Conservation (phyloP, 2,329 filamentous ascomycete genomes). For the Aureobasidium mangrovei region DNA sequence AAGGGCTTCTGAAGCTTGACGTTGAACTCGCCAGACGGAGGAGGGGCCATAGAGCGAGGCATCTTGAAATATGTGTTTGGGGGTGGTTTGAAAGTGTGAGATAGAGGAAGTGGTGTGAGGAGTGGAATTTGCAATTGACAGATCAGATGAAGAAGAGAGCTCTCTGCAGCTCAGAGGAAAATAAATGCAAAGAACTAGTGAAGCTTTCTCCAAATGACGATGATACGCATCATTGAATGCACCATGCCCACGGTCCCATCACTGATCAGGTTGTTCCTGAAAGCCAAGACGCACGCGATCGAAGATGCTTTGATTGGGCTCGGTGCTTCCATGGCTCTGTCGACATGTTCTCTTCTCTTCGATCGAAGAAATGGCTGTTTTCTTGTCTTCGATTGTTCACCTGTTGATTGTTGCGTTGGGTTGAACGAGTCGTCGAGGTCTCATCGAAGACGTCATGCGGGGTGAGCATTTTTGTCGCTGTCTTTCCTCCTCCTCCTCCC, state of each 20-base stretch:
- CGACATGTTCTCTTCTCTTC: not conserved
- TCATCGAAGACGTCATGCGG: no score
- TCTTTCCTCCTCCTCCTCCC: no score
- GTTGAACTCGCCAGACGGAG: slow-evolving; percentile 29
- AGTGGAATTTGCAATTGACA: not conserved
- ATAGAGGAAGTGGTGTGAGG: not conserved
- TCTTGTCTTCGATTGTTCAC: no score
- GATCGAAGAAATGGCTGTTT: not conserved
- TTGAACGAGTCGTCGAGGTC: no score
- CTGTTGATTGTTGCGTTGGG: no score
- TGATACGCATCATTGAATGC: not conserved
- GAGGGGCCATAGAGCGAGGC: slow-evolving; percentile 22
- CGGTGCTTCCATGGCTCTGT: not conserved
- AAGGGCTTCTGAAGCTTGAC: slow-evolving; percentile 28
- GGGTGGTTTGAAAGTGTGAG: not conserved
- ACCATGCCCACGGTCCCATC: not conserved
- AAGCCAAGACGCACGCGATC: slow-evolving; percentile 3
- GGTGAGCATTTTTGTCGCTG: no score
- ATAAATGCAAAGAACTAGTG: slow-evolving; percentile 3
- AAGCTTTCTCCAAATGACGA: slow-evolving; percentile 3
- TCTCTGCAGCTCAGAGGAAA: not conserved
- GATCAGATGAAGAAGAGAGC: not conserved
- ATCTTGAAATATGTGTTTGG: not conserved
- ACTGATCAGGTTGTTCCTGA: slow-evolving; percentile 7
- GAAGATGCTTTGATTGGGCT: not conserved